Conservation (phyloP, 495 filamentous ascomycete genomes). For the Annulohypoxylon nitens region DNA sequence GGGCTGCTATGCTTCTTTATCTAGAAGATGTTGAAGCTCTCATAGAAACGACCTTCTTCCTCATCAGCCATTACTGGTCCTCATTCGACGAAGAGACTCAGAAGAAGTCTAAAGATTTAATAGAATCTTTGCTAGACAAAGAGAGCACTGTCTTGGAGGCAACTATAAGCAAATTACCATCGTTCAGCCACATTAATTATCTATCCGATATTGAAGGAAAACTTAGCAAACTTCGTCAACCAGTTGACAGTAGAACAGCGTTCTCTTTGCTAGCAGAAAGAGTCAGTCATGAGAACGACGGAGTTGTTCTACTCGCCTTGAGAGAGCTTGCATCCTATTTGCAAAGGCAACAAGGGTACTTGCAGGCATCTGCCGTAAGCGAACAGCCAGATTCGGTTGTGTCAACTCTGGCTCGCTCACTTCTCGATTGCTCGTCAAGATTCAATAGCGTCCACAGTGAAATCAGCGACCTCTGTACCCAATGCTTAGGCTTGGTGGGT, state of each 20-base stretch:
- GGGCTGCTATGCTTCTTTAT: constrained; percentile 80
- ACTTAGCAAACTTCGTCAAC: constrained; percentile 72
- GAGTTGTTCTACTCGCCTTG: constrained; percentile 84
- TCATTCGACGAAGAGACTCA: constrained; percentile 72
- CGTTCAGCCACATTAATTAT: constrained; percentile 76
- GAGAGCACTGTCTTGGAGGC: constrained; percentile 70
- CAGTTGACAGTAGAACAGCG: constrained; percentile 67
- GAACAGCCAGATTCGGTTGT: constrained; percentile 87
- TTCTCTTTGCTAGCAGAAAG: constrained; percentile 78
- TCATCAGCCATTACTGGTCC: constrained; percentile 84
- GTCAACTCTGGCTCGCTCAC: constrained; percentile 73
- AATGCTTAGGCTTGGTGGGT: constrained; percentile 87
- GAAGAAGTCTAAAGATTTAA: constrained; percentile 67
- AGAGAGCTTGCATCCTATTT: constrained; percentile 81
- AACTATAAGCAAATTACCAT: constrained; percentile 79
- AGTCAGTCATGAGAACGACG: constrained; percentile 82
- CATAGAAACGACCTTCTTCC: constrained; percentile 87
- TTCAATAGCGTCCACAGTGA: constrained; percentile 75
- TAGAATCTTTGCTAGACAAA: constrained; percentile 73
- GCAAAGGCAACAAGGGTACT: constrained; percentile 76
- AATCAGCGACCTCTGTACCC: constrained; percentile 79
- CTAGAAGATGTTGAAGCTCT: constrained; percentile 82
- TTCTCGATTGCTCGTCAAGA: constrained; percentile 86
- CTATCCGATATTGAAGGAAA: constrained; percentile 73
- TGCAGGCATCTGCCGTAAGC: constrained; percentile 84